A percentile compares a stretch with the other conserved stretches of the same genome.
phyloP scores from a whole-genome alignment of 2,329 filamentous ascomycete species.

The Trichoderma harzianum region DNA sequence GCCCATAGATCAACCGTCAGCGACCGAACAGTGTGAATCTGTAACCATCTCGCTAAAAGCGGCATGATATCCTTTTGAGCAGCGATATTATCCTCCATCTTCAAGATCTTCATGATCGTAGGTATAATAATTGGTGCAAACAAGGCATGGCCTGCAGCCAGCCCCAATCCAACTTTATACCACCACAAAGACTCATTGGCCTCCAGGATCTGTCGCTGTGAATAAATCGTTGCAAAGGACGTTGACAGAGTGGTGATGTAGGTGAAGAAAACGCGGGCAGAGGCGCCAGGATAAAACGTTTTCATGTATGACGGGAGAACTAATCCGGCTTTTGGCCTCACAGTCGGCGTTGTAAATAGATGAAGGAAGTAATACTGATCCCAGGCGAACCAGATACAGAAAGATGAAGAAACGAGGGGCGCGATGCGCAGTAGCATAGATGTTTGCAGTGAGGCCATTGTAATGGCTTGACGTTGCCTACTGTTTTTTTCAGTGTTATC shows the following conservation, averaged over 20 bases:
- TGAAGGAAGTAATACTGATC: background rate
- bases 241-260: background rate
- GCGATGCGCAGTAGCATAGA: background rate
- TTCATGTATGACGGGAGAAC: background rate
- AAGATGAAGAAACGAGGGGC: background rate
- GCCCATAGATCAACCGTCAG: background rate
- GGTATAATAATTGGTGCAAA: background rate
- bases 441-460: background rate
- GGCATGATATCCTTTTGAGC: background rate
- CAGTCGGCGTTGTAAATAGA: background rate
- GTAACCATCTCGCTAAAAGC: background rate
- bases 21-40: background rate
- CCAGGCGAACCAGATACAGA: background rate
- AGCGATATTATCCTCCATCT: background rate
- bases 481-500: background rate
- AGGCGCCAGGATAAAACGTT: background rate
- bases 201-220: background rate
- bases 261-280: background rate
- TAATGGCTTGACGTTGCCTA: background rate
- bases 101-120: background rate
- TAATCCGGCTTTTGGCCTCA: background rate
- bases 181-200: background rate
- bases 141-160: background rate
- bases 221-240: background rate
- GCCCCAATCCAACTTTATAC: background rate